Conservation (phyloP, 306 rosid genomes). For the Hippophae tibetana region DNA sequence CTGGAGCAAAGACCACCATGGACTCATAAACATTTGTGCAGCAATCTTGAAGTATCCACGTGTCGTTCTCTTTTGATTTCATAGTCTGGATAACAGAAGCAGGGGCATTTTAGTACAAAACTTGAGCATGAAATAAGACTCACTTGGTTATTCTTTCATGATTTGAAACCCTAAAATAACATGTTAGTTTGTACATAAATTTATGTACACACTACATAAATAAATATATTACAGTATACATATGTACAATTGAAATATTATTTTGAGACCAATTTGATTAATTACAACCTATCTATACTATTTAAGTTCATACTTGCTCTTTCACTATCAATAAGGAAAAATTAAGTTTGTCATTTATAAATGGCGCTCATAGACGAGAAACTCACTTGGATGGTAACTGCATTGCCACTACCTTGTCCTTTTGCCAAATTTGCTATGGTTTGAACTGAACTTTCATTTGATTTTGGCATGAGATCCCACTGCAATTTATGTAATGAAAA, state of each 20-base stretch:
- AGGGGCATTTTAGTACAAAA: slow-evolving; percentile 7
- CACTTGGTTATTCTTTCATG: background rate
- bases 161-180: no score
- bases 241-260: no score
- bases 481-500: slow-evolving; percentile 18
- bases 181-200: no score
- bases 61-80: slow-evolving; percentile 60
- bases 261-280: no score
- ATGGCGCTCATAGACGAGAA: background rate
- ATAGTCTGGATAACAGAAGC: slow-evolving; percentile 36
- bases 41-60: slow-evolving; percentile 91
- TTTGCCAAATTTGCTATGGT: slow-evolving; percentile 74
- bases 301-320: background rate
- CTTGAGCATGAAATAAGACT: slow-evolving; percentile 1
- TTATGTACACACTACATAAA: no score
- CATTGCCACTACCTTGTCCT: slow-evolving; percentile 95
- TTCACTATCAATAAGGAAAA: background rate
- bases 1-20: slow-evolving; percentile 79
- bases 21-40: slow-evolving; percentile 81
- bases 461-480: slow-evolving; percentile 83
- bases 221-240: no score
- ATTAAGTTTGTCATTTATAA: background rate
- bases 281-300: no score
- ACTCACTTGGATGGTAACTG: slow-evolving; percentile 77
- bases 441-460: slow-evolving; percentile 62